Base-by-base conservation (phyloP, 1,284 basidiomycete species). In the Rhizoctonia solani region DNA sequence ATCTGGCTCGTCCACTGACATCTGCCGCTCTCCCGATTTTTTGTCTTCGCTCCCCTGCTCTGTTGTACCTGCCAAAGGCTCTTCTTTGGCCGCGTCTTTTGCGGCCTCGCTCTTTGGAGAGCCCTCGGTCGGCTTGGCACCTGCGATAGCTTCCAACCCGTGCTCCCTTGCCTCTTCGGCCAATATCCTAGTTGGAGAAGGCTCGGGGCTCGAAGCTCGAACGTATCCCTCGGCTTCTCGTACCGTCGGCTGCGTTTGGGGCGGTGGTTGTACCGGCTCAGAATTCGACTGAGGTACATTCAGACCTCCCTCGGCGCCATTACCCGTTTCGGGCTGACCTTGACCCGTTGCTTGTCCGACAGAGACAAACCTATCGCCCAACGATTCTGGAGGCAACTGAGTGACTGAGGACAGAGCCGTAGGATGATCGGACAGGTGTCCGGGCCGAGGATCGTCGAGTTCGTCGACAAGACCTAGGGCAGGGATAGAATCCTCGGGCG, bases 391-490 rank as follows among this genome's bases (percentile, higher is more conserved):
- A 27, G 58, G 34, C 3, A 67, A 21, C 23, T 69, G 58, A 5
- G 87, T 90, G n/a, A 86, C 85, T 0, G 87, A 78, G 8, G 83
- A 84, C 50, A 92, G 77, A 0, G 90, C 81, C 9, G 83, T 88
- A 1, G 90, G 90, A 73, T 85, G 86, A 54, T 91, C 87, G 72
- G 89, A 90, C 80, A 92, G 79, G 75, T 92, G 90, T 25, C 88
- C 89, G 14, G 90, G 90, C 59, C 83, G 80, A 0, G 90, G 90
- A 75, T 92, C 88, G 72, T 92, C 90, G 70, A 92, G 77, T 74
- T 92, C 90, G 71, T 92, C 90, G 21, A 92, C 89, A 16, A 92
- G 79, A 0, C 90, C 90, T 14, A 92, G 67, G 3, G 69, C 72
- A 16, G 69, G 68, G 1, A 55, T 63, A 8, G 47, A 54, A 68